Conservation (phyloP, 2,329 filamentous ascomycete genomes). For the Trichoderma lentiforme region DNA sequence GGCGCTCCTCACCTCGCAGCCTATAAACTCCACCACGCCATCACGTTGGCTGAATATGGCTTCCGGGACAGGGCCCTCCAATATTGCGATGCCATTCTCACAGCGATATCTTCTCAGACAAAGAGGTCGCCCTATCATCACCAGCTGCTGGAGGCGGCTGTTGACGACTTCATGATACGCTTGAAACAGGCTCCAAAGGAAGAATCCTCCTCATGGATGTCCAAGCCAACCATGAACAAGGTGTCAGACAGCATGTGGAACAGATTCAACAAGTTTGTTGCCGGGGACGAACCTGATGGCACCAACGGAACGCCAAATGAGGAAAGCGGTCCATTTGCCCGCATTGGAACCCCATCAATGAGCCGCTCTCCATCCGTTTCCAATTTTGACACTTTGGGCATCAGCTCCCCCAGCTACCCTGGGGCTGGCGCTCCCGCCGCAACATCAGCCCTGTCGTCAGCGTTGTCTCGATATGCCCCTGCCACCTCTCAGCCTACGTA, state of each 20-base stretch:
- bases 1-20: slow-evolving; percentile 77
- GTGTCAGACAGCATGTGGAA: slow-evolving; percentile 88
- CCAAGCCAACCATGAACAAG: slow-evolving; percentile 93
- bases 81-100: slow-evolving; percentile 83
- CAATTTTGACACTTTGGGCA: slow-evolving; percentile 72
- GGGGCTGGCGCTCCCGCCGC: slow-evolving; percentile 33
- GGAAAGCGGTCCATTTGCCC: slow-evolving; percentile 76
- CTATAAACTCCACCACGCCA: slow-evolving; percentile 89
- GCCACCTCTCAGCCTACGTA: slow-evolving; percentile 26
- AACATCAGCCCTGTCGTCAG: slow-evolving; percentile 35
- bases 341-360: slow-evolving; percentile 69
- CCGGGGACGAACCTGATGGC: slow-evolving; percentile 80
- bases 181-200: slow-evolving; percentile 84
- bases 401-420: slow-evolving; percentile 36
- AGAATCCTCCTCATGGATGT: slow-evolving; percentile 81
- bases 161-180: slow-evolving; percentile 81
- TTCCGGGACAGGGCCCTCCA: slow-evolving; percentile 77
- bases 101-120: slow-evolving; percentile 74
- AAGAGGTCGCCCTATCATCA: slow-evolving; percentile 87
- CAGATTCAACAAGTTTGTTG: slow-evolving; percentile 94
- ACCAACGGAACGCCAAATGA: slow-evolving; percentile 60
- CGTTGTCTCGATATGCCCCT: slow-evolving; percentile 34
- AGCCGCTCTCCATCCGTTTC: slow-evolving; percentile 69
- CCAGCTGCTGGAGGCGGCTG: slow-evolving; percentile 63
- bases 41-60: slow-evolving; percentile 79